A percentile compares a stretch with the other conserved stretches of the same genome.
phyloP scores from a whole-genome alignment of 1,139 yeast species.

The Wickerhamiella infanticola region DNA sequence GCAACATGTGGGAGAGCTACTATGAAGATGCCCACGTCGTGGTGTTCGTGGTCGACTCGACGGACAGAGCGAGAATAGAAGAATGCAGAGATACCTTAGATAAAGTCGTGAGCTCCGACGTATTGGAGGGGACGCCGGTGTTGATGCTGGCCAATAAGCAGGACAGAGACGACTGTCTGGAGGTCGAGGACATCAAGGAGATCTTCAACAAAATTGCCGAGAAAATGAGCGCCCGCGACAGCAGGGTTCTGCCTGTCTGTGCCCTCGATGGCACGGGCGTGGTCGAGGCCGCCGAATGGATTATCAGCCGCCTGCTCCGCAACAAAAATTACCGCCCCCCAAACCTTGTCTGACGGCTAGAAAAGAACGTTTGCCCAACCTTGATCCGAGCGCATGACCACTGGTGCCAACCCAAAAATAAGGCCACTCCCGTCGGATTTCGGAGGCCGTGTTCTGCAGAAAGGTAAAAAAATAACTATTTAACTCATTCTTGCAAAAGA shows the following conservation, averaged over 20 bases:
- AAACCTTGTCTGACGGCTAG: slow-evolving; percentile 9
- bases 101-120: slow-evolving; percentile 35
- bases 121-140: slow-evolving; percentile 65
- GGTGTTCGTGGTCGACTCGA: slow-evolving; percentile 80
- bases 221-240: slow-evolving; percentile 77
- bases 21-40: slow-evolving; percentile 80
- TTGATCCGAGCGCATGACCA: no score
- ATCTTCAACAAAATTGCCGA: slow-evolving; percentile 65
- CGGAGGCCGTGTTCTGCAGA: no score
- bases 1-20: slow-evolving; percentile 80
- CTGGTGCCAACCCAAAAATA: no score
- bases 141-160: slow-evolving; percentile 93
- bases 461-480: no score
- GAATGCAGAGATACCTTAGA: slow-evolving; percentile 59
- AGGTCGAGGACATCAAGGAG: slow-evolving; percentile 63
- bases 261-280: slow-evolving; percentile 78
- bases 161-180: slow-evolving; percentile 74
- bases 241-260: slow-evolving; percentile 76
- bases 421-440: no score
- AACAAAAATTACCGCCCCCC: slow-evolving; percentile 70
- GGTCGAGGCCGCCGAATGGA: slow-evolving; percentile 78
- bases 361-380: no score
- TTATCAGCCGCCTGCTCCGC: slow-evolving; percentile 56
- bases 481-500: no score
- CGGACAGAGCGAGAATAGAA: slow-evolving; percentile 66